Evolutionary conservation across 331 rosid genomes (phyloP), one percentile per base, ranked within the genome.

Genomic region (Quercus tomentella): DNA sequence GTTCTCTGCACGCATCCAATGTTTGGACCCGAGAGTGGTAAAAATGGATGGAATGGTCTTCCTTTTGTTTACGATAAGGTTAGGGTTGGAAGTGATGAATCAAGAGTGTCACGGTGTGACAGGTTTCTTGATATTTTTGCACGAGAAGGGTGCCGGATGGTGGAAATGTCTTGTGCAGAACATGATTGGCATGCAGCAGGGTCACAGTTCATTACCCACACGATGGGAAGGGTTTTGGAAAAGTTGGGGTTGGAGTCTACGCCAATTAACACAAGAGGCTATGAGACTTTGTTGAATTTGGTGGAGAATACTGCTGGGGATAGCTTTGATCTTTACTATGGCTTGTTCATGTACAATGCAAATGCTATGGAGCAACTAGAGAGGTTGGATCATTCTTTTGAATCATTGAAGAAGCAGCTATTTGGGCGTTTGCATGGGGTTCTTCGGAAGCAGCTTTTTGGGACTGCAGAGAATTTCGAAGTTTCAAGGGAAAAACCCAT

Each of bases 11-110:
- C 95, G 0, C 98, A 93, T 82, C 98, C 98, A 30, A 93, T 93
- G 98, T 93, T 93, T 76, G 98, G 98, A 63, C 97, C 98, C 43
- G 97, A 91, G 87, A 93, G 97, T 83, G 98, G 95, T 54, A 93
- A 85, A 79, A 89, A 87, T 73, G 95, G 95, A 72, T 93, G 98
- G 97, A 86, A 81, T 15, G 82, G 84, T 79, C 94, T 93, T 77
- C 69, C 89, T 78, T 89, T 93, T 81, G 89, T 93, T 73, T 93
- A 80, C 70, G 95, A 93, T 78, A 89, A 85, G 85, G 95, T 93
- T 66, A 87, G 97, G 70, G 52, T 93, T 69, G 91, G 90, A 82
- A 78, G 51, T 30, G 89, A 85, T n/a, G 83, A 74, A 76, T 83
- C 86, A 55, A 90, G 97, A 87, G 81, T 55, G 43, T 80, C 78